phyloP scores from a whole-genome alignment of 2,329 filamentous ascomycete species.

The Lasiodiplodia sp. region DNA sequence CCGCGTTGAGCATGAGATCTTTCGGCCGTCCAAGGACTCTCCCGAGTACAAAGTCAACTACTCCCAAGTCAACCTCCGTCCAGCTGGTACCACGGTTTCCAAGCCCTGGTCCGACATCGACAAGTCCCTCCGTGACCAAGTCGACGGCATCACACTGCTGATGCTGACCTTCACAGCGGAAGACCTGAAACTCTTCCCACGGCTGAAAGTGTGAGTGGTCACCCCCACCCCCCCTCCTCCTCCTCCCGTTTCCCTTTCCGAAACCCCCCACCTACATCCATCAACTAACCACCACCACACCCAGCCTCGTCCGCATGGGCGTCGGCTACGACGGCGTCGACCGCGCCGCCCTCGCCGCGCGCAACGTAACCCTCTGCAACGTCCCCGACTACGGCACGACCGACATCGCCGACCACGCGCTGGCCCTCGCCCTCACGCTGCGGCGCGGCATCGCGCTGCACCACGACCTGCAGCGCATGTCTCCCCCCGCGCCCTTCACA shows the following conservation, averaged over 20 bases:
- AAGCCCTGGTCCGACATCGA: neutral
- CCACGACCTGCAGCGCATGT: neutral
- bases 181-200: neutral
- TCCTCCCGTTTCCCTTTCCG: too few relatives aligned
- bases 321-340: slow-evolving; percentile 5
- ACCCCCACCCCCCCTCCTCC: neutral
- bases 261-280: too few relatives aligned
- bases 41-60: neutral
- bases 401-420: neutral
- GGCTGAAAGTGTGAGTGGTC: neutral
- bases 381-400: neutral
- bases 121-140: neutral
- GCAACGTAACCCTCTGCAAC: neutral
- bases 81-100: neutral
- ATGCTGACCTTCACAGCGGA: neutral
- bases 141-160: neutral
- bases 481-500: neutral
- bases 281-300: neutral
- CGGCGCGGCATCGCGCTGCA: neutral
- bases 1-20: neutral
- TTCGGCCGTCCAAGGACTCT: neutral
- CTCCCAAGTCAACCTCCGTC: neutral
- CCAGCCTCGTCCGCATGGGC: slow-evolving; percentile 2
- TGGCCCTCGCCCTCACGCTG: neutral
- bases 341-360: neutral